These are phyloP conservation scores for Ichthyophonus hoferi DNA, from an alignment of 208 protist species.

Conservation along the genomic window DNA sequence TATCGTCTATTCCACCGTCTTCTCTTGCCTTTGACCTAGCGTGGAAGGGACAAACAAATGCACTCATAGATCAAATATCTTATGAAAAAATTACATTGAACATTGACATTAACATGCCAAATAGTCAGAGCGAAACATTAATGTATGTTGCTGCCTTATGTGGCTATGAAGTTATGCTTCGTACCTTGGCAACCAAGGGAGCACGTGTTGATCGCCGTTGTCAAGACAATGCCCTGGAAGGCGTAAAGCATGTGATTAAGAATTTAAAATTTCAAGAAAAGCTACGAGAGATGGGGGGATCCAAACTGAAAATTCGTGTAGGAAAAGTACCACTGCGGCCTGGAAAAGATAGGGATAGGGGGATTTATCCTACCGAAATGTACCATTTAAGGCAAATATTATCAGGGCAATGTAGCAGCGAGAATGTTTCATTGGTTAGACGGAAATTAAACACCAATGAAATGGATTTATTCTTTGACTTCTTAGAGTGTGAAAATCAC, in stretches of 20 bases:
- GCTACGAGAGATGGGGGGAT: no score
- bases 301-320: conserved; percentile 3
- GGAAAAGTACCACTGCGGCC: no score
- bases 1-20: no score
- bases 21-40: not conserved
- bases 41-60: not conserved
- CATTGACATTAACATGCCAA: not conserved
- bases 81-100: not conserved
- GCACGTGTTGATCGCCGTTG: not conserved
- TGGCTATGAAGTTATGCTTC: not conserved
- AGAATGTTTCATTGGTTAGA: not conserved
- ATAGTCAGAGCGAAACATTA: not conserved
- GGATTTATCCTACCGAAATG: not conserved
- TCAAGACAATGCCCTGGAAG: not conserved
- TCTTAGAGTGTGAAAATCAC: not conserved
- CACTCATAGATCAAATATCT: not conserved
- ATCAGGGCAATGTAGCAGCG: not conserved
- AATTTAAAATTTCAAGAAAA: no score
- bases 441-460: not conserved
- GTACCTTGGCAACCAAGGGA: not conserved
- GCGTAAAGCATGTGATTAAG: not conserved
- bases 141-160: not conserved
- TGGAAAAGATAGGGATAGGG: no score
- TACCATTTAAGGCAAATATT: not conserved
- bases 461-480: not conserved